A percentile compares a stretch with the other conserved stretches of the same genome.
These are phyloP conservation scores for Botrytis cinerea DNA, from an alignment of 2,329 filamentous ascomycete genomes.

Conservation along the genomic window DNA sequence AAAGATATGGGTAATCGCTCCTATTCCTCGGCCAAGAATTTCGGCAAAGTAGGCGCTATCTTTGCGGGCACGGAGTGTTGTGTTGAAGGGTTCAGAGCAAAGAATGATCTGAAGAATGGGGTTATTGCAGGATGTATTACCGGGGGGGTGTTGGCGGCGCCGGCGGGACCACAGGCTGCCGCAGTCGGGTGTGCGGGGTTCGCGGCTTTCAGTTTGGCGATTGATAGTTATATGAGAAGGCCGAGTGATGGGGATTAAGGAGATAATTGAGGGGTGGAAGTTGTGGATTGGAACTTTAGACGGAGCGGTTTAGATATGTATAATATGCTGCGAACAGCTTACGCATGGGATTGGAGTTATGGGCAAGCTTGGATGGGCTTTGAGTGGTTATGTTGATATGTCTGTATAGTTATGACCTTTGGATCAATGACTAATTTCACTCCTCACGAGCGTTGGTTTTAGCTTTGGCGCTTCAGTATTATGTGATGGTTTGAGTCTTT, in stretches of 20 bases:
- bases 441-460: not conserved
- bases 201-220: conserved; percentile 87
- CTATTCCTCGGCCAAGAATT: conserved; percentile 86
- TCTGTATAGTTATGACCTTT: conserved; percentile 17
- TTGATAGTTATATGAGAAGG: conserved; percentile 88
- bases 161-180: conserved; percentile 86
- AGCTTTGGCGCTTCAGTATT: not conserved
- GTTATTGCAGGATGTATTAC: conserved; percentile 87
- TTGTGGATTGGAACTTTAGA: not conserved
- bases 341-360: conserved; percentile 20
- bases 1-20: conserved; percentile 91
- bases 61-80: conserved; percentile 94
- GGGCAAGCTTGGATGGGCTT: conserved; percentile 20
- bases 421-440: conserved; percentile 9
- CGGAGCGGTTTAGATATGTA: conserved; percentile 8
- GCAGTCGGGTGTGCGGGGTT: conserved; percentile 89
- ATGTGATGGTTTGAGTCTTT: not conserved
- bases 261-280: too few relatives aligned
- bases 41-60: conserved; percentile 87
- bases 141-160: conserved; percentile 82
- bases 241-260: conserved; percentile 58
- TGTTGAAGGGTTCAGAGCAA: conserved; percentile 87
- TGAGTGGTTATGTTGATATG: conserved; percentile 7
- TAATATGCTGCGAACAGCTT: conserved; percentile 16
- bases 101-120: conserved; percentile 90